Conservation (phyloP, 116 monocot genomes). For the Dioscorea cayenensis region DNA sequence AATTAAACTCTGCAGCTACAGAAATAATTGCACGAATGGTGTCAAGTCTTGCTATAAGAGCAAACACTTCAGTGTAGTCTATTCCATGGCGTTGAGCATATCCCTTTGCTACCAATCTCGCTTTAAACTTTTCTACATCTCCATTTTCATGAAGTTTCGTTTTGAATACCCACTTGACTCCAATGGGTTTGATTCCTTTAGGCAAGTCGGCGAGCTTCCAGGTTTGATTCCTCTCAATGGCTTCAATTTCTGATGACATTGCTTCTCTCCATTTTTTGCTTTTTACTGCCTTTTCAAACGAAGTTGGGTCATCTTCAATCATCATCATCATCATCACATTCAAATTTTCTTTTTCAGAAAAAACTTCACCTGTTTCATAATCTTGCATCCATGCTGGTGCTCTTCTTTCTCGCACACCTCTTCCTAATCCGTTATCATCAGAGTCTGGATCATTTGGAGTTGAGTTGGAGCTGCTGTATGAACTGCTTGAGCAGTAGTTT, state of each 20-base stretch:
- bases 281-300: background rate
- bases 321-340: background rate
- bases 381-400: too few species aligned
- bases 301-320: conserved; percentile 3
- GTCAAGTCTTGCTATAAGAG: background rate
- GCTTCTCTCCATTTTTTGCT: background rate
- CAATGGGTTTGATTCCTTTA: background rate
- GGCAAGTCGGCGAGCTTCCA: conserved; percentile 10
- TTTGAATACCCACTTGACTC: background rate
- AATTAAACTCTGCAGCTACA: conserved; percentile 3
- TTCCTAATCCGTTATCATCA: too few species aligned
- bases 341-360: background rate
- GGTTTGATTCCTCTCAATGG: conserved; percentile 9
- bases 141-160: background rate
- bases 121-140: conserved; percentile 1
- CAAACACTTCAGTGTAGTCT: conserved; percentile 5
- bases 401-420: too few species aligned
- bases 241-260: conserved; percentile 5
- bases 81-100: background rate
- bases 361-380: too few species aligned
- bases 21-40: background rate
- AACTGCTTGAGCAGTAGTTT: too few species aligned
- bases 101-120: background rate
- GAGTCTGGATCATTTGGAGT: too few species aligned
- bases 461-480: too few species aligned